Evolutionary conservation across 805 yeast genomes (phyloP).

Genomic region (Lipomyces orientalis): DNA sequence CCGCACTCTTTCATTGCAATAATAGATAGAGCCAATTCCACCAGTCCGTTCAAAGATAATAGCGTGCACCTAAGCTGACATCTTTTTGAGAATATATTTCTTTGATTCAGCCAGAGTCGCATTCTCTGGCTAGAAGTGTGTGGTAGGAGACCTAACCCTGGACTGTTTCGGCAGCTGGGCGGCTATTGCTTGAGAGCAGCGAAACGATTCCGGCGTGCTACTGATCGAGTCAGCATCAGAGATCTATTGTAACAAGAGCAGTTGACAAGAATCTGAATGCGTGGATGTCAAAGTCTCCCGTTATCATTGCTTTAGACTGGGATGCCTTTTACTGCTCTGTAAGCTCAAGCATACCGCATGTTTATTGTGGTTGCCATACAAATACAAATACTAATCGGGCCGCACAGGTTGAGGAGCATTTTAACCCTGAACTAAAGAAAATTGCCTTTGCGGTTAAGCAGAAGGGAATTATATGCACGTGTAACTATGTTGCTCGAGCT

Average conservation of each 20-base stretch:
- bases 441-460: slow-evolving; percentile 29
- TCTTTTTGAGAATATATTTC: too few species aligned
- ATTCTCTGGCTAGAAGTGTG: too few species aligned
- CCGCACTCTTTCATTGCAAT: background rate
- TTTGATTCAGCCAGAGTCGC: too few species aligned
- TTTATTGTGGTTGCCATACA: background rate
- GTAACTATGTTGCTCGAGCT: slow-evolving; percentile 26
- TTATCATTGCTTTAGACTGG: slow-evolving; percentile 22
- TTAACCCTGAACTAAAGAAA: slow-evolving; percentile 12
- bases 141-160: too few species aligned
- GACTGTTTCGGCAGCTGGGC: too few species aligned
- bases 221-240: too few species aligned
- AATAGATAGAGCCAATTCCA: background rate
- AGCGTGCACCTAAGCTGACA: too few species aligned
- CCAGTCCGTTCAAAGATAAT: too few species aligned
- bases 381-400: background rate
- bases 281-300: slow-evolving; percentile 3
- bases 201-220: too few species aligned
- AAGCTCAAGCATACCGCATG: background rate
- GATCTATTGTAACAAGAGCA: too few species aligned
- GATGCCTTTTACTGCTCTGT: slow-evolving; percentile 28
- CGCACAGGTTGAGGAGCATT: slow-evolving; percentile 23
- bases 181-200: too few species aligned
- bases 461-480: slow-evolving; percentile 23
- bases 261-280: background rate